Conservation (phyloP, 352 stramenopile species). For the Globisporangium splendens region DNA sequence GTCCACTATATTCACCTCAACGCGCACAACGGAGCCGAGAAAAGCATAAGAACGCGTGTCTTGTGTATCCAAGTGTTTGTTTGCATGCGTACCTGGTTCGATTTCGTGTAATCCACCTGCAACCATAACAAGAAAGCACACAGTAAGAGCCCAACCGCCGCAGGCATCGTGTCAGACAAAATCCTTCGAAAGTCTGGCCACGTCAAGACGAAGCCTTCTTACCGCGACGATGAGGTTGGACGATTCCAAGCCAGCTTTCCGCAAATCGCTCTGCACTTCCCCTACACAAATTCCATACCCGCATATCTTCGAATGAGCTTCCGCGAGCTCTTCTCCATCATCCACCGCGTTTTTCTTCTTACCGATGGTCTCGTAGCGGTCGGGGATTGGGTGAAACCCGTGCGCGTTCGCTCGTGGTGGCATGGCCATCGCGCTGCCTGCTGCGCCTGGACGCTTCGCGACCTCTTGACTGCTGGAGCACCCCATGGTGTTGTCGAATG, state of each 20-base stretch:
- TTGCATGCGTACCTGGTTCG: slow-evolving; percentile 27
- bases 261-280: slow-evolving; percentile 24
- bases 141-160: neutral
- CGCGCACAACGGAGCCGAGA: too few species aligned
- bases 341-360: neutral
- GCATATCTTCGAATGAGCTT: neutral
- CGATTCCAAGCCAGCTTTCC: slow-evolving; percentile 43
- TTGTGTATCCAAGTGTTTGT: too few species aligned
- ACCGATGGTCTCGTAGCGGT: slow-evolving; percentile 48
- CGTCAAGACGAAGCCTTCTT: too few species aligned
- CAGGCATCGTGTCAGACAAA: neutral
- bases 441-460: too few species aligned
- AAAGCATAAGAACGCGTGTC: too few species aligned
- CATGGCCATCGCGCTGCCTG: too few species aligned
- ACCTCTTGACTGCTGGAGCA: too few species aligned
- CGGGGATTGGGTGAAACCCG: slow-evolving; percentile 29
- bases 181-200: too few species aligned
- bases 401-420: too few species aligned
- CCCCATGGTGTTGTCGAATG: too few species aligned
- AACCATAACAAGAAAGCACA: slow-evolving; percentile 4
- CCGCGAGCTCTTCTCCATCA: neutral
- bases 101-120: slow-evolving; percentile 71
- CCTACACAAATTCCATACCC: slow-evolving; percentile 10
- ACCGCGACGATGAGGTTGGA: slow-evolving; percentile 66
- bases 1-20: slow-evolving; percentile 25